Percentiles rank a stretch among this genome's conserved stretches.
Conservation (phyloP, 495 filamentous ascomycete genomes). For the Talaromyces stipitatus region DNA sequence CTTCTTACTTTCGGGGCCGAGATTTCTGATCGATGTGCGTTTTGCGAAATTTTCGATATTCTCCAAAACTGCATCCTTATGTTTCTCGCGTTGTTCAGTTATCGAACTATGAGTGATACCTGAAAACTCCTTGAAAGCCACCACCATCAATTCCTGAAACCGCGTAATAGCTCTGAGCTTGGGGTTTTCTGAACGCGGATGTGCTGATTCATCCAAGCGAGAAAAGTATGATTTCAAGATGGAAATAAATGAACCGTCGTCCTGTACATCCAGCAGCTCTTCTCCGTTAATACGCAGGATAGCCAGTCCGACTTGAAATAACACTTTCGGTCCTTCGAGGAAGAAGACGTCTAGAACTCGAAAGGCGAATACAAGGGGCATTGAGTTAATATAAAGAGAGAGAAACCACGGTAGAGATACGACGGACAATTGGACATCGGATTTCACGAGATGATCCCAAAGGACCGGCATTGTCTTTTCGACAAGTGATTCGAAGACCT, state of each 20-base stretch:
- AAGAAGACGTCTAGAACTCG: conserved; percentile 97
- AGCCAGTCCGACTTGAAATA: conserved; percentile 93
- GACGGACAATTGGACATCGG: conserved; percentile 96
- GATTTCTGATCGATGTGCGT: conserved; percentile 88
- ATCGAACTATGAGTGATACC: conserved; percentile 91
- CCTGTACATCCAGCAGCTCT: conserved; percentile 88
- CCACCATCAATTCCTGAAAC: conserved; percentile 97
- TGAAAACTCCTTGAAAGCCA: conserved; percentile 95
- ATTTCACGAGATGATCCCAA: conserved; percentile 93
- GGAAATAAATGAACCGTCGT: conserved; percentile 95
- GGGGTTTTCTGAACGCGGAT: conserved; percentile 87
- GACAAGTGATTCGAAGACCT: conserved; percentile 92
- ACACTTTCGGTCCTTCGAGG: conserved; percentile 91
- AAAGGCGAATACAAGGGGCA: conserved; percentile 96
- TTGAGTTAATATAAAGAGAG: conserved; percentile 97
- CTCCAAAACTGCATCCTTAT: conserved; percentile 84
- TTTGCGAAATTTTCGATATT: conserved; percentile 97
- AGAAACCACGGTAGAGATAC: conserved; percentile 98
- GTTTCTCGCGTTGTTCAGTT: conserved; percentile 77
- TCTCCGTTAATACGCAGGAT: conserved; percentile 98
- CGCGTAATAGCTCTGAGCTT: conserved; percentile 87
- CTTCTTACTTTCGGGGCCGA: conserved; percentile 90
- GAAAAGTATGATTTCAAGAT: conserved; percentile 93
- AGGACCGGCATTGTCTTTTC: conserved; percentile 98
- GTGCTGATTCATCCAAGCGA: conserved; percentile 87